These are phyloP conservation scores for Plasmodium gonderi DNA, from an alignment of 169 alveolate genomes.

Conservation along the genomic window DNA sequence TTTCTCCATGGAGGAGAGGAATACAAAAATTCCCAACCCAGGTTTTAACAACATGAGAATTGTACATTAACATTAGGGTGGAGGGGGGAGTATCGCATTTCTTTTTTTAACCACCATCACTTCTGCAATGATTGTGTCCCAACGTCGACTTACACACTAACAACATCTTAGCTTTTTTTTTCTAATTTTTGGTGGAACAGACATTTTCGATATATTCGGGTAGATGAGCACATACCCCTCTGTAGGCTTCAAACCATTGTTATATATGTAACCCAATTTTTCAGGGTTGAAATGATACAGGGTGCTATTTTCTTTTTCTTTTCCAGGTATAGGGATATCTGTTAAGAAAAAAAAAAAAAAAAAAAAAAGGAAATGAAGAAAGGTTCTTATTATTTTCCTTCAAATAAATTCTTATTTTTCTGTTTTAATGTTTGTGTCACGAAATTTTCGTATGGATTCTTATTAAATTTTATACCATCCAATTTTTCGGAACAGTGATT, in stretches of 20 bases:
- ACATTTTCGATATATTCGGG: constrained; percentile 15
- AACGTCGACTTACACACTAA: not conserved
- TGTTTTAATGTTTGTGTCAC: constrained; percentile 9
- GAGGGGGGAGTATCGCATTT: too few relatives aligned
- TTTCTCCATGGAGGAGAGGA: too few relatives aligned
- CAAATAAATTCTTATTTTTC: not conserved
- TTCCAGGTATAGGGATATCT: constrained; percentile 26
- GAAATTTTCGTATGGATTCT: not conserved
- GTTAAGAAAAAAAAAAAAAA: constrained; percentile 8
- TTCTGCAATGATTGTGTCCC: too few relatives aligned
- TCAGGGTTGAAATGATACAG: constrained; percentile 51
- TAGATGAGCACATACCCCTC: constrained; percentile 48
- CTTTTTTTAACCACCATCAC: not conserved
- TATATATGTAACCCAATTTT: constrained; percentile 20
- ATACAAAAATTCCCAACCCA: too few relatives aligned
- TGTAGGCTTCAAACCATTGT: constrained; percentile 56
- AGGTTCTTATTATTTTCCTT: constrained; percentile 6
- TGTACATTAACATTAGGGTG: too few relatives aligned
- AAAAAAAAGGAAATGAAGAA: constrained; percentile 10
- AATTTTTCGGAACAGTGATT: not conserved
- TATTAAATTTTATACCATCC: not conserved
- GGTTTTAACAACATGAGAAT: too few relatives aligned
- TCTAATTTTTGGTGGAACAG: constrained; percentile 36
- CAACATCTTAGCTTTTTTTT: constrained; percentile 46
- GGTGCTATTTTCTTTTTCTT: constrained; percentile 7